A percentile compares a stretch with the other conserved stretches of the same genome.
These are phyloP conservation scores for Calophaca sinica DNA, from an alignment of 306 rosid genomes.

Conservation along the genomic window DNA sequence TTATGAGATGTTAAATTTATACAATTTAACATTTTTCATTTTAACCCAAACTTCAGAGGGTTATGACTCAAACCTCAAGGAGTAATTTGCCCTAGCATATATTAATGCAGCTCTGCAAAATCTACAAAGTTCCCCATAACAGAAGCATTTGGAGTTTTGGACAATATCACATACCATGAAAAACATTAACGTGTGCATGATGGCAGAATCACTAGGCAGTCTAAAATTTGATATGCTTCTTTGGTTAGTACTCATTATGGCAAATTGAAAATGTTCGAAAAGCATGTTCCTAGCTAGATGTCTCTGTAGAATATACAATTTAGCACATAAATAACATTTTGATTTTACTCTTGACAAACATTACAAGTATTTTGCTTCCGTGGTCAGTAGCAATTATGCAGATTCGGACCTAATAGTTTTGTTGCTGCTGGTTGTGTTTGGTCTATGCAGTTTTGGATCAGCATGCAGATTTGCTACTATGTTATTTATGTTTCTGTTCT, in stretches of 20 bases:
- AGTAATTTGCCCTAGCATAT: not conserved
- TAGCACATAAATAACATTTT: not conserved
- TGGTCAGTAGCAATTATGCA: too few species aligned
- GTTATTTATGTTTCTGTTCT: too few species aligned
- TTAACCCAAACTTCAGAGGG: slow-evolving; percentile 1
- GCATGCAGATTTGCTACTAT: too few species aligned
- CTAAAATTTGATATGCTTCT: not conserved
- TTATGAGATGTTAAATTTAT: not conserved
- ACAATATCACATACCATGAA: not conserved
- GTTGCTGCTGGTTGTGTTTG: too few species aligned
- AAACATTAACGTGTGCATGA: not conserved
- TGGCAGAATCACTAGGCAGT: too few species aligned
- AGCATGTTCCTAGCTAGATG: not conserved
- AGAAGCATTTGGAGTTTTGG: slow-evolving; percentile 24
- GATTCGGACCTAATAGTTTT: too few species aligned
- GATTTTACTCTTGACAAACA: too few species aligned
- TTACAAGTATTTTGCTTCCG: too few species aligned
- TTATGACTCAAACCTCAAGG: not conserved
- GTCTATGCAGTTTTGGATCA: too few species aligned
- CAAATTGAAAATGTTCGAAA: too few species aligned
- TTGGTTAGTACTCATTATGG: too few species aligned
- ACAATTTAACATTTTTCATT: not conserved
- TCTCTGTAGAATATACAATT: not conserved
- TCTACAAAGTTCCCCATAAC: not conserved
- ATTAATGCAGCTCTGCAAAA: not conserved